A percentile compares a stretch with the other conserved stretches of the same genome.
Evolutionary conservation across 2,329 filamentous ascomycete genomes (phyloP).

Genomic region (Ascochyta rabiei): DNA sequence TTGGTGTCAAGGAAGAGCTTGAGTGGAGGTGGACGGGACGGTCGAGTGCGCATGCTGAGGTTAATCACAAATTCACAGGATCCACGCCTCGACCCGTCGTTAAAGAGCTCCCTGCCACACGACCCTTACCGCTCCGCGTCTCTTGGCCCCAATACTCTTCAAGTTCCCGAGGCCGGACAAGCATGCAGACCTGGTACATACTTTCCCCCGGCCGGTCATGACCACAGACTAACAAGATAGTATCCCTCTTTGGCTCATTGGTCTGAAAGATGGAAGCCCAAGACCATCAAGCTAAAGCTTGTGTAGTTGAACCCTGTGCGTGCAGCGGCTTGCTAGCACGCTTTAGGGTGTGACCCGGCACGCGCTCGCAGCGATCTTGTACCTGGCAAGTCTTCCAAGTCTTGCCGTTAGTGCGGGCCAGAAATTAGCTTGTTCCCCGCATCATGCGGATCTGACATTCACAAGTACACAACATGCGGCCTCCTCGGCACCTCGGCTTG

Average conservation of each 20-base stretch:
- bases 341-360: slow-evolving; percentile 19
- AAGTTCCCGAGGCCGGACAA: slow-evolving; percentile 4
- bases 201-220: neutral
- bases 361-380: slow-evolving; percentile 17
- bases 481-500: slow-evolving; percentile 18
- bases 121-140: slow-evolving; percentile 7
- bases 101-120: slow-evolving; percentile 17
- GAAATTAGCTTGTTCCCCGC: slow-evolving; percentile 9
- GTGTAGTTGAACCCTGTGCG: slow-evolving; percentile 21
- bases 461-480: slow-evolving; percentile 5
- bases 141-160: slow-evolving; percentile 6
- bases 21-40: slow-evolving; percentile 39
- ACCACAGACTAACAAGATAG: slow-evolving; percentile 5
- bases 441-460: slow-evolving; percentile 11
- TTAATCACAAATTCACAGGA: slow-evolving; percentile 34
- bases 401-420: slow-evolving; percentile 4
- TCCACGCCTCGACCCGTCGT: slow-evolving; percentile 15
- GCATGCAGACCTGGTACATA: slow-evolving; percentile 12
- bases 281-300: slow-evolving; percentile 33
- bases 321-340: slow-evolving; percentile 20
- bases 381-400: slow-evolving; percentile 6
- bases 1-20: slow-evolving; percentile 41
- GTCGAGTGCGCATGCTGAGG: slow-evolving; percentile 43
- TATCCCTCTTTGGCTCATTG: slow-evolving; percentile 14
- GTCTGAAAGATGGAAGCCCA: slow-evolving; percentile 19